These are phyloP conservation scores for Bonia amplexicaulis DNA, from an alignment of 176 grass and related monocot genomes.

Conservation along the genomic window DNA sequence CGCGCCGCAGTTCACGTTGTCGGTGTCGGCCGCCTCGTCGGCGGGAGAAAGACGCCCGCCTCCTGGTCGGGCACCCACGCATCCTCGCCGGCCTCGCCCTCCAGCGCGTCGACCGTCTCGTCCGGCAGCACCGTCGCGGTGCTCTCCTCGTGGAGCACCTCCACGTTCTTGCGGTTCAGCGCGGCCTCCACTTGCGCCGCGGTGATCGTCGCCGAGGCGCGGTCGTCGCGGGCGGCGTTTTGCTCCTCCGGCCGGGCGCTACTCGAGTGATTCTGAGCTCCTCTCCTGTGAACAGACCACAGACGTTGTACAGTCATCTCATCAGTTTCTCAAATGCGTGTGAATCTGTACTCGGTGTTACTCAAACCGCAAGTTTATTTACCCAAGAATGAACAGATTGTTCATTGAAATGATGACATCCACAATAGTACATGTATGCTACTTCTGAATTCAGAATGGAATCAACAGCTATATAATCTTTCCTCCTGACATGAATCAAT, in stretches of 20 bases:
- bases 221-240: not conserved
- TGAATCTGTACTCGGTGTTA: not conserved
- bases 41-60: slow-evolving; percentile 39
- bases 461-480: not conserved
- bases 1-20: not conserved
- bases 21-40: not conserved
- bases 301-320: not conserved
- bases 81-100: not conserved
- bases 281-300: not conserved
- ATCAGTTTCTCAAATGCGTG: not conserved
- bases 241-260: not conserved
- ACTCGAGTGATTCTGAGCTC: not conserved
- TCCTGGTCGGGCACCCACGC: slow-evolving; percentile 42
- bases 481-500: too few relatives aligned
- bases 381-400: not conserved
- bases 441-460: not conserved
- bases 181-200: slow-evolving; percentile 34
- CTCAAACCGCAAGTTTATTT: not conserved
- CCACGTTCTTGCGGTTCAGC: slow-evolving; percentile 42
- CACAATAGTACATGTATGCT: not conserved
- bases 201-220: not conserved
- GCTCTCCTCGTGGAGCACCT: not conserved
- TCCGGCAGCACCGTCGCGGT: not conserved
- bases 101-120: not conserved
- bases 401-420: not conserved